Conservation (phyloP, 257 asterid species). For the Solanum infundibuliforme region DNA sequence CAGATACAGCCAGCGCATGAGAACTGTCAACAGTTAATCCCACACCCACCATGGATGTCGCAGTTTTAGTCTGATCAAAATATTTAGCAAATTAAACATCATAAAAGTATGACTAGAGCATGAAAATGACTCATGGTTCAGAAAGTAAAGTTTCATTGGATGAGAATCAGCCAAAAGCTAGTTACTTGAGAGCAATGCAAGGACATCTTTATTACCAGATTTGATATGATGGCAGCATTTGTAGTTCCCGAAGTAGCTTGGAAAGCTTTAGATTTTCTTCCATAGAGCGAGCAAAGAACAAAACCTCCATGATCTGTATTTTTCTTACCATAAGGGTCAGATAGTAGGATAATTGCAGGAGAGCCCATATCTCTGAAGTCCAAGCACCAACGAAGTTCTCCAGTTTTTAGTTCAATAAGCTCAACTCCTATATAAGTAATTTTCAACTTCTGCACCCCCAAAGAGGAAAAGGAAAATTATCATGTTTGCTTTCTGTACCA, state of each 20-base stretch:
- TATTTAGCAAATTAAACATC: not conserved
- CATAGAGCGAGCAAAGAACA: constrained; percentile 83
- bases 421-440: constrained; percentile 82
- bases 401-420: constrained; percentile 73
- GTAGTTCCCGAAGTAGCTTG: constrained; percentile 95
- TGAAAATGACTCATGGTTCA: not conserved
- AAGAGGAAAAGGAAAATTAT: constrained; percentile 4
- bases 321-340: constrained; percentile 81
- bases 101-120: not conserved
- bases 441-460: constrained; percentile 65
- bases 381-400: constrained; percentile 96
- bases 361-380: constrained; percentile 98
- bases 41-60: constrained; percentile 81
- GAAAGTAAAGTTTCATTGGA: not conserved
- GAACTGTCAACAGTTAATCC: constrained; percentile 66
- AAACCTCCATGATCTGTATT: constrained; percentile 67
- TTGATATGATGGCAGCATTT: constrained; percentile 52
- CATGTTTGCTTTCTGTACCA: not conserved
- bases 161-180: not conserved
- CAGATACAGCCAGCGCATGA: constrained; percentile 57
- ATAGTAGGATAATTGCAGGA: constrained; percentile 69
- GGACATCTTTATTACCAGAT: constrained; percentile 42
- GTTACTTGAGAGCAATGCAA: not conserved
- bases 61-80: constrained; percentile 74
- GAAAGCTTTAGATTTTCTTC: constrained; percentile 97